Evolutionary conservation across 1,284 basidiomycete species (phyloP).

Genomic region (Vanrija sp.): DNA sequence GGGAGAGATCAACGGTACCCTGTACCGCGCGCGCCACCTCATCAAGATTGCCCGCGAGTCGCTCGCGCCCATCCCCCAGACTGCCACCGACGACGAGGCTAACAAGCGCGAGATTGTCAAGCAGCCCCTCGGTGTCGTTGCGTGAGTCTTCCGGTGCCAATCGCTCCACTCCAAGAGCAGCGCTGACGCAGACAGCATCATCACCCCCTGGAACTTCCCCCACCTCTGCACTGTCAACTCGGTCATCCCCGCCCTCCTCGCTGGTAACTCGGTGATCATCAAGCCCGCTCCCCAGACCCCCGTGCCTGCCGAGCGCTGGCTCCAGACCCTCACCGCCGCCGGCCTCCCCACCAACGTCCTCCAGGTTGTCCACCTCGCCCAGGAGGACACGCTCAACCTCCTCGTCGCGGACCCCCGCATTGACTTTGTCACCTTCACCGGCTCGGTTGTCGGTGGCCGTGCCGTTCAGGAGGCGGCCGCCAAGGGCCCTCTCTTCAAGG

Average conservation of each 20-base stretch:
- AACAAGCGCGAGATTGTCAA: conserved; percentile 78
- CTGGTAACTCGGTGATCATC: conserved; percentile 80
- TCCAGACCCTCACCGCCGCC: conserved; percentile 62
- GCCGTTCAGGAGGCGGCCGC: conserved; percentile 47
- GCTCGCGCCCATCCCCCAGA: conserved; percentile 70
- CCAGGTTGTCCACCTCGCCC: conserved; percentile 74
- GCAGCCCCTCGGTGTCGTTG: conserved; percentile 79
- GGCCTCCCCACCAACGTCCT: conserved; percentile 73
- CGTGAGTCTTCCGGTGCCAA: conserved; percentile 64
- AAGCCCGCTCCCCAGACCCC: conserved; percentile 97
- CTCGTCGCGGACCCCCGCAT: conserved; percentile 66
- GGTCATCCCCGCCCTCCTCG: conserved; percentile 79
- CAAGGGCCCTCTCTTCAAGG: conserved; percentile 66
- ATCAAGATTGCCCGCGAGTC: conserved; percentile 73
- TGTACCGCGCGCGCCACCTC: conserved; percentile 79
- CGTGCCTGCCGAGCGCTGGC: conserved; percentile 74
- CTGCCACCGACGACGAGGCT: conserved; percentile 72
- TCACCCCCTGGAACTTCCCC: conserved; percentile 63
- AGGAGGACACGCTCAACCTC: conserved; percentile 59
- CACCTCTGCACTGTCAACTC: conserved; percentile 86
- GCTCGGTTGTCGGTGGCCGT: conserved; percentile 60
- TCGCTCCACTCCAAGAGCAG: background rate
- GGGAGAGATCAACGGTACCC: conserved; percentile 77
- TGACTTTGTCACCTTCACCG: conserved; percentile 85
- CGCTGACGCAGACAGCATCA: conserved; percentile 11